Evolutionary conservation across 2,329 filamentous ascomycete genomes (phyloP).

Genomic region (Colletotrichum neosansevieriae): DNA sequence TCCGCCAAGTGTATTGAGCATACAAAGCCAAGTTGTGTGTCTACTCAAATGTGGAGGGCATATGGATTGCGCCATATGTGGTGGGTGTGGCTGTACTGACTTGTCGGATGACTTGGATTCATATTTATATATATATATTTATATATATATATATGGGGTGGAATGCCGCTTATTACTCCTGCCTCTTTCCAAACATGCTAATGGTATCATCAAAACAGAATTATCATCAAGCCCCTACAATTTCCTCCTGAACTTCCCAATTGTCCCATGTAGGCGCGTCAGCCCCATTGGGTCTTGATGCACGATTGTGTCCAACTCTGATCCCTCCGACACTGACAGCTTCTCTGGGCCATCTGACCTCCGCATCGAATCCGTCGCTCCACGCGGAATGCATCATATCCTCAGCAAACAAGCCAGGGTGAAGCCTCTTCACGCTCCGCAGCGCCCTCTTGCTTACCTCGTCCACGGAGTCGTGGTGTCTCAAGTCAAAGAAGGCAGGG

Average conservation of each 20-base stretch:
- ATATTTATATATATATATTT: not conserved
- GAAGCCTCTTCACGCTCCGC: slow-evolving; percentile 60
- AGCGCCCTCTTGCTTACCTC: slow-evolving; percentile 67
- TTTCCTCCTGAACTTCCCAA: slow-evolving; percentile 57
- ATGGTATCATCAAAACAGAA: not conserved
- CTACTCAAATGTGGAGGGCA: too few species aligned
- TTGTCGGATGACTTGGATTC: too few species aligned
- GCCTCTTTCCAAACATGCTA: not conserved
- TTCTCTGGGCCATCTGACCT: slow-evolving; percentile 54
- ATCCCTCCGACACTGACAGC: slow-evolving; percentile 54
- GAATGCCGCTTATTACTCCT: not conserved
- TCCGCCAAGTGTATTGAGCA: too few species aligned
- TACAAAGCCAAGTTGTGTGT: too few species aligned
- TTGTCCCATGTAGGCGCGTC: slow-evolving; percentile 66
- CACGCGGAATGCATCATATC: slow-evolving; percentile 47
- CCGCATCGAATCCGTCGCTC: slow-evolving; percentile 49
- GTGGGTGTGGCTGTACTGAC: too few species aligned
- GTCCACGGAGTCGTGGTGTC: slow-evolving; percentile 69
- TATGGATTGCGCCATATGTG: too few species aligned
- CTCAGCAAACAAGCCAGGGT: slow-evolving; percentile 48
- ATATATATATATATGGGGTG: not conserved
- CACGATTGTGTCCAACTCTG: slow-evolving; percentile 51
- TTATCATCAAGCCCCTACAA: slow-evolving; percentile 36
- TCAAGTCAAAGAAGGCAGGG: slow-evolving; percentile 63
- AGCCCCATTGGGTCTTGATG: slow-evolving; percentile 59